Evolutionary conservation across 2,329 filamentous ascomycete species (phyloP), one percentile per base, ranked within the genome.

Genomic region (Scleromitrula shiraiana): DNA sequence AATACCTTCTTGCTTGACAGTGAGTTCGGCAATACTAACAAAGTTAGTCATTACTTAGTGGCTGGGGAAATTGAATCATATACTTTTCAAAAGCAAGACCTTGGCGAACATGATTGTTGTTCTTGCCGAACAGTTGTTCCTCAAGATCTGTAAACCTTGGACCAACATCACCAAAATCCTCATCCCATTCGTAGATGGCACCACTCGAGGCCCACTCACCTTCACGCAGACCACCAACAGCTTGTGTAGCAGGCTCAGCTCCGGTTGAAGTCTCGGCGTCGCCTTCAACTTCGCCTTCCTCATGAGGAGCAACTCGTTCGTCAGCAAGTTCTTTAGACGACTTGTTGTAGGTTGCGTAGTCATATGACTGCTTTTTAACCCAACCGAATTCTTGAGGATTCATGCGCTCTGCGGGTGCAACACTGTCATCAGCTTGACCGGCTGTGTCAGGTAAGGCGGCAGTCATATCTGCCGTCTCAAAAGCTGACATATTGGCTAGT

Each of bases 81-180:
- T 70, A 83, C 75, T 71, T 79, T 20, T 76, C 70, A 58, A 88
- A 83, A 17, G 83, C 75, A 29, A 80, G 70, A 3, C 85, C 86
- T 45, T 64, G 73, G 67, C 44, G 68, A 60, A 44, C 63, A 23
- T 76, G 70, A 66, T 65, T 38, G 0, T 76, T 73, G 47, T 70
- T 64, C 14, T 42, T 47, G 4, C 80, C 80, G 50, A 94, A 98
- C 6, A 98, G 78, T 57, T 83, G 71, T 7, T 75, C 58, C 70
- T 97, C 91, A 0, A 98, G 77, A 40, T 80, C 76, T 0, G 75
- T 70, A 45, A 82, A 76, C 41, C 71, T 72, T 0, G 89, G 89
- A 6, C 84, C 91, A 46, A 98, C 72, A 33, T 97, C 91, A 2
- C 91, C 93, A 56, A 76, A 86, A 2, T 95, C 88, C 9, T 89